phyloP scores from a whole-genome alignment of 768 basidiomycete genomes.

The Boletus sensibilis region DNA sequence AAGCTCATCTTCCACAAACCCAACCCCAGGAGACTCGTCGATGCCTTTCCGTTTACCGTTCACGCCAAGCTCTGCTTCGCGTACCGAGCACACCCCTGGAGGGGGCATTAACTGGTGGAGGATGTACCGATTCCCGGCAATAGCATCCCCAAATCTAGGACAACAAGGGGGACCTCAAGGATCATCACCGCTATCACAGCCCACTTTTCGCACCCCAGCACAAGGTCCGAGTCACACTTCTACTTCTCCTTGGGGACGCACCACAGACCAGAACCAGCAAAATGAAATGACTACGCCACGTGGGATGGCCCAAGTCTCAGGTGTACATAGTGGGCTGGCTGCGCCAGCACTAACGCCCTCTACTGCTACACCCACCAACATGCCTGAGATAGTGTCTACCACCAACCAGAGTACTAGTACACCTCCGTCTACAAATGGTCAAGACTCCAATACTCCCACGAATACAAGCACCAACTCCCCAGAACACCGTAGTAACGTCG shows the following conservation, averaged over 20 bases:
- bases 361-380: slow-evolving; percentile 15
- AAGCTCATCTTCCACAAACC: slow-evolving; percentile 1
- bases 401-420: slow-evolving; percentile 8
- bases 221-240: slow-evolving; percentile 24
- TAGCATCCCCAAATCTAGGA: slow-evolving; percentile 40
- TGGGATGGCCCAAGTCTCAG: slow-evolving; percentile 13
- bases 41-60: slow-evolving; percentile 35
- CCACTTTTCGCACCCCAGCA: slow-evolving; percentile 16
- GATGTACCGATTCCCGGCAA: slow-evolving; percentile 77
- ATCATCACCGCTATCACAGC: slow-evolving; percentile 26
- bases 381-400: slow-evolving; percentile 17
- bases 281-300: slow-evolving; percentile 20
- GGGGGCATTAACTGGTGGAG: slow-evolving; percentile 77
- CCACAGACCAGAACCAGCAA: slow-evolving; percentile 18
- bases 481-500: slow-evolving; percentile 41
- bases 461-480: slow-evolving; percentile 17
- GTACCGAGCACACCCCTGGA: slow-evolving; percentile 40
- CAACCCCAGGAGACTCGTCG: slow-evolving; percentile 16
- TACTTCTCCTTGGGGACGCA: slow-evolving; percentile 16
- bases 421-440: slow-evolving; percentile 7
- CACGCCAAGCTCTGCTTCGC: slow-evolving; percentile 30
- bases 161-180: slow-evolving; percentile 18
- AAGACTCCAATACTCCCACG: slow-evolving; percentile 17
- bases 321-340: slow-evolving; percentile 18
- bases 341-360: slow-evolving; percentile 5